phyloP scores from a whole-genome alignment of 305 asterid species.

The Caryopteris hybrid region DNA sequence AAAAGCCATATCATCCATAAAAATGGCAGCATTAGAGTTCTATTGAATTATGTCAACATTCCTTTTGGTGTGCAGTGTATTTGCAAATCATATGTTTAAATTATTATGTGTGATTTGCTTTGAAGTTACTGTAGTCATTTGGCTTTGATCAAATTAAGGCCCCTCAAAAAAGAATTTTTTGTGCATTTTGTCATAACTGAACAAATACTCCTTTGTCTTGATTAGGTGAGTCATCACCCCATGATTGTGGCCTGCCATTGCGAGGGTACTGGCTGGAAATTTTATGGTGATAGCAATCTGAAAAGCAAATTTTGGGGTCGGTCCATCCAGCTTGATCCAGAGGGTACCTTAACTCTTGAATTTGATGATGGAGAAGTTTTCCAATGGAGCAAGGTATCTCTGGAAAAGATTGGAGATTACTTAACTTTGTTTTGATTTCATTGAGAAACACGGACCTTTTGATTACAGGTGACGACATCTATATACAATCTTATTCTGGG shows the following conservation, averaged over 20 bases:
- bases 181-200: constrained; percentile 4
- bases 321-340: constrained; percentile 93
- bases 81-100: not conserved
- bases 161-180: not conserved
- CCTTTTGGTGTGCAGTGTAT: not conserved
- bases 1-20: not conserved
- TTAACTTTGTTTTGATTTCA: not conserved
- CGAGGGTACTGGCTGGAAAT: constrained; percentile 93
- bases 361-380: constrained; percentile 93
- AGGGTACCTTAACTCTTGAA: constrained; percentile 75
- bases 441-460: constrained; percentile 18
- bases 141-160: not conserved
- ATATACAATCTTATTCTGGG: constrained; percentile 97
- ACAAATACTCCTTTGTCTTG: constrained; percentile 17
- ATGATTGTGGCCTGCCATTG: constrained; percentile 96
- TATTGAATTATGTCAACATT: not conserved
- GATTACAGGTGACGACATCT: constrained; percentile 84
- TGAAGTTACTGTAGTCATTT: not conserved
- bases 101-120: not conserved
- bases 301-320: constrained; percentile 99
- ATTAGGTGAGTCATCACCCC: constrained; percentile 98
- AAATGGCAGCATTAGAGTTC: not conserved
- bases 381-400: constrained; percentile 87
- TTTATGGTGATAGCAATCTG: constrained; percentile 89
- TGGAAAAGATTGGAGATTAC: not conserved